Evolutionary conservation across 805 yeast species (phyloP), one percentile per base, ranked within the genome.

Genomic region (Wickerhamiella galacta): DNA sequence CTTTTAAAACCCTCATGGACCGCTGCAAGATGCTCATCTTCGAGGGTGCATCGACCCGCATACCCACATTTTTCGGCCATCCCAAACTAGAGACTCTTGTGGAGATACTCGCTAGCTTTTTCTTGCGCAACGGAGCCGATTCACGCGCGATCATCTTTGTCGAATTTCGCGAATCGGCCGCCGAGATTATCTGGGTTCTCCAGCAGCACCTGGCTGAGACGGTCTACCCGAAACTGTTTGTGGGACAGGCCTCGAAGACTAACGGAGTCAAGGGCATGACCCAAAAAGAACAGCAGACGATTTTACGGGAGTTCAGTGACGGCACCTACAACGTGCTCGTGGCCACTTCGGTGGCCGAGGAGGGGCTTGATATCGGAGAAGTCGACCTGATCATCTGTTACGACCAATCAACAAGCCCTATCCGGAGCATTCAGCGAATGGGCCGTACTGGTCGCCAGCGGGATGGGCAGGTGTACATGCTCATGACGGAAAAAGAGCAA

Each of bases 311-410:
- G 36, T 90, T 90, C 56, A 79, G 75, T 45, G 47, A 54, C 0
- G 95, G 93, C 6, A 61, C 54, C 1, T 69, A 70, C 46, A 92
- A 90, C 48, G 72, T 81, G 6, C 57, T 90, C 15, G 94, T 90
- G 4, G 95, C 96, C 4, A 90, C 99, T 0, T 83, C 95, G 0
- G 87, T 90, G 49, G 99, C 96, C 30, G 99, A 90, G 52, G 99
- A 90, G 61, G 99, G 99, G 28, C 64, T 90, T 42, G 98, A 90
- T 60, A 92, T 90, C 43, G 98, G 98, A 20, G 95, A 92, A 51
- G 99, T 90, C 33, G 98, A 90, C 53, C 52, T 90, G 45, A 87
- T 90, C 43, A 65, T 90, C 6, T 85, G 95, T 49, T 90, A 72
- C 54, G 98, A 90, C 48, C 80, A 94, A 0, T 83, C 95, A 0